Evolutionary conservation across 768 basidiomycete species (phyloP).

Genomic region (Hysterangium stoloniferum): DNA sequence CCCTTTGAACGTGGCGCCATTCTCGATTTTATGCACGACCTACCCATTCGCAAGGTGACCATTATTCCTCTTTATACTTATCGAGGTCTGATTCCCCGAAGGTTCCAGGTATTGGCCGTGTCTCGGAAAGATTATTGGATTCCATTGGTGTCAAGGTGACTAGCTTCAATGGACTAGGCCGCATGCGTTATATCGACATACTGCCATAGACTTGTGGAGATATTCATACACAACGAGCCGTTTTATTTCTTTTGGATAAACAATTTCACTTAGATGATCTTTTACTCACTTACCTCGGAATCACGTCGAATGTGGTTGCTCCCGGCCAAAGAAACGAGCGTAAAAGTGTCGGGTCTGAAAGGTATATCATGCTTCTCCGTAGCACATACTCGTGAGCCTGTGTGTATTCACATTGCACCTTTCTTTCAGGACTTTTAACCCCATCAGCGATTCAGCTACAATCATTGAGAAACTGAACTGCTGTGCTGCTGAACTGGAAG

Average conservation of each 20-base stretch:
- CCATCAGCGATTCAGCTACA: constrained; percentile 53
- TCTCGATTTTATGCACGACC: constrained; percentile 65
- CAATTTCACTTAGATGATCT: constrained; percentile 74
- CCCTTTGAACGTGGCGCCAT: constrained; percentile 57
- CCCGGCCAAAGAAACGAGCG: constrained; percentile 72
- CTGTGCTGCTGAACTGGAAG: constrained; percentile 72
- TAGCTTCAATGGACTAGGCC: not conserved
- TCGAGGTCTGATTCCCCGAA: constrained; percentile 12
- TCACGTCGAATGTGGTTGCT: constrained; percentile 75
- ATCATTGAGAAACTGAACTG: constrained; percentile 75
- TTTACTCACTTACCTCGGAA: constrained; percentile 75
- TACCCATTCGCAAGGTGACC: constrained; percentile 68
- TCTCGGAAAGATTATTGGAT: constrained; percentile 81
- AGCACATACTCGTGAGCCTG: too few relatives aligned
- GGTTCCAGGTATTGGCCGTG: constrained; percentile 84
- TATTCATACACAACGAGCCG: constrained; percentile 67
- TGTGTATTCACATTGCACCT: not conserved
- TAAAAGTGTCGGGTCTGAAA: constrained; percentile 90
- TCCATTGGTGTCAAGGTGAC: constrained; percentile 77
- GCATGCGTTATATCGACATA: constrained; percentile 2
- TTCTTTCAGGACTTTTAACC: constrained; percentile 59
- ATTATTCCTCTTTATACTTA: not conserved
- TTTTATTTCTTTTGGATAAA: constrained; percentile 77
- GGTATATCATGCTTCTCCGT: constrained; percentile 33
- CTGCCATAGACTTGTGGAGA: constrained; percentile 75